These are phyloP conservation scores for Primulina huaijiensis DNA, from an alignment of 257 asterid genomes.

Conservation along the genomic window DNA sequence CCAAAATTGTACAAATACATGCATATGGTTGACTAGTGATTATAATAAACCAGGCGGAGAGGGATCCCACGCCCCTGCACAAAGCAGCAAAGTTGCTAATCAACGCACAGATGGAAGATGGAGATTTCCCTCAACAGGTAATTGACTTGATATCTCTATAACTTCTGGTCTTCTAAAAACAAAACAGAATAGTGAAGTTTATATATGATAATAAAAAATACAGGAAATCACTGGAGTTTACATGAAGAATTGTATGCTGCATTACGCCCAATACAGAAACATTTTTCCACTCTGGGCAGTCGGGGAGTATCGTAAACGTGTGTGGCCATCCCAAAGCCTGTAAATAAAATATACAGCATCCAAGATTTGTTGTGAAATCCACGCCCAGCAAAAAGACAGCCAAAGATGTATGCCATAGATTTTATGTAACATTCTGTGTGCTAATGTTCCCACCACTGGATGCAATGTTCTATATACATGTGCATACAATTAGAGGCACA, in stretches of 20 bases:
- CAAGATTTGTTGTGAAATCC: not conserved
- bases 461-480: not conserved
- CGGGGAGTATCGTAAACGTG: constrained; percentile 70
- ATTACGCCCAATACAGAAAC: constrained; percentile 61
- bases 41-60: constrained; percentile 42
- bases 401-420: too few relatives aligned
- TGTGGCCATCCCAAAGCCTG: constrained; percentile 43
- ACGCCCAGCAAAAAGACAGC: too few relatives aligned
- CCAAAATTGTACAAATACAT: not conserved
- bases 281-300: constrained; percentile 76
- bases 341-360: constrained; percentile 17
- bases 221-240: constrained; percentile 73
- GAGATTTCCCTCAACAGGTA: constrained; percentile 87
- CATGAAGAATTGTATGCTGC: constrained; percentile 79
- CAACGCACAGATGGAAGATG: constrained; percentile 73
- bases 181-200: not conserved
- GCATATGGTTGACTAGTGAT: not conserved
- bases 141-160: not conserved
- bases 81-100: constrained; percentile 69
- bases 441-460: too few relatives aligned
- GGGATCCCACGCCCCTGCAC: constrained; percentile 71
- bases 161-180: not conserved
- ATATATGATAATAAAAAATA: not conserved
- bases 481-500: too few relatives aligned
- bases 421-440: too few relatives aligned